Evolutionary conservation across 2,329 filamentous ascomycete species (phyloP).

Genomic region (Penicillium thymicola): DNA sequence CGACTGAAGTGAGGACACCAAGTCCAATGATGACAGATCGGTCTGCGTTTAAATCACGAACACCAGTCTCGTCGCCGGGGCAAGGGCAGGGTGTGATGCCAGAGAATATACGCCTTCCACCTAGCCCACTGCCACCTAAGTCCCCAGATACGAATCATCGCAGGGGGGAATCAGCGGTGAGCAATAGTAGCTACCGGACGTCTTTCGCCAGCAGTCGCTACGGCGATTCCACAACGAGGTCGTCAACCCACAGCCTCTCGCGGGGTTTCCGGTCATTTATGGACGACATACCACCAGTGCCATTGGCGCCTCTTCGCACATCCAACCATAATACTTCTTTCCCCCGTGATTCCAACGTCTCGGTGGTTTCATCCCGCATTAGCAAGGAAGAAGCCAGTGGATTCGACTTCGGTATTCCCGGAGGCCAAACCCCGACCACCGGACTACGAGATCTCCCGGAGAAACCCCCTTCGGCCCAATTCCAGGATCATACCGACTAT

Average conservation of each 20-base stretch:
- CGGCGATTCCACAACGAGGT: conserved; percentile 35
- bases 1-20: conserved; percentile 18
- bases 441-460: conserved; percentile 23
- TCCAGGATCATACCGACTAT: conserved; percentile 17
- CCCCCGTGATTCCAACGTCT: conserved; percentile 24
- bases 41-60: conserved; percentile 18
- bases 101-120: conserved; percentile 21
- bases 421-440: conserved; percentile 5
- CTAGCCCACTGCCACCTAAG: conserved; percentile 19
- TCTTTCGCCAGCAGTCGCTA: conserved; percentile 41
- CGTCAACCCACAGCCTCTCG: conserved; percentile 33
- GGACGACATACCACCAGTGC: conserved; percentile 35
- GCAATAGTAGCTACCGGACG: conserved; percentile 41
- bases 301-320: conserved; percentile 25
- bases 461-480: conserved; percentile 15
- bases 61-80: conserved; percentile 18
- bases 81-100: conserved; percentile 12
- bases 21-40: conserved; percentile 20
- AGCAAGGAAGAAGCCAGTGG: conserved; percentile 26
- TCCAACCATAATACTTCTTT: conserved; percentile 18
- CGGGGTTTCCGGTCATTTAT: conserved; percentile 29
- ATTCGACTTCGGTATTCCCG: conserved; percentile 31
- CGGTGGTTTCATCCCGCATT: conserved; percentile 18
- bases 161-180: conserved; percentile 30
- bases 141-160: conserved; percentile 9